phyloP scores from a whole-genome alignment of 225 moss, liverwort and hornwort genomes.

The Pseudoscleropodium purum region DNA sequence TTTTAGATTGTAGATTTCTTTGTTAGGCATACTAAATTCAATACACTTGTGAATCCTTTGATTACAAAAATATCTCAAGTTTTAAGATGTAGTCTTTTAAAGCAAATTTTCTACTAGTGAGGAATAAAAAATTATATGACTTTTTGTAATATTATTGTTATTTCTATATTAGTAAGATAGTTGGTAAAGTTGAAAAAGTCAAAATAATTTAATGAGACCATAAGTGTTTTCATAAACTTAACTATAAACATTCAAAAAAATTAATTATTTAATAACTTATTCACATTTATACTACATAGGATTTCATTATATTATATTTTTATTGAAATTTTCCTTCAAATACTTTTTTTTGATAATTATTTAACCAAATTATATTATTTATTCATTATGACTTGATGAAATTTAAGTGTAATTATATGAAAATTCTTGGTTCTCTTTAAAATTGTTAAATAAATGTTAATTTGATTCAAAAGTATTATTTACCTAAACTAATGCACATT shows the following conservation, averaged over 20 bases:
- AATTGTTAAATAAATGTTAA: neutral
- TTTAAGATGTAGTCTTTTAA: neutral
- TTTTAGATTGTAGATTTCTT: no score
- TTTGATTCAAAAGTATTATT: neutral
- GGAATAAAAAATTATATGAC: accelerated
- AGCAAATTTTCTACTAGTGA: neutral
- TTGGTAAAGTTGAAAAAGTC: neutral
- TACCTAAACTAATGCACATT: neutral
- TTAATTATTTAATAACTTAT: neutral
- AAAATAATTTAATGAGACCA: neutral
- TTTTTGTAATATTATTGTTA: neutral
- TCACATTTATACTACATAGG: neutral
- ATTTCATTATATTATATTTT: neutral
- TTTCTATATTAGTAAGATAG: neutral
- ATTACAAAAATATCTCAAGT: neutral
- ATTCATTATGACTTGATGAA: neutral
- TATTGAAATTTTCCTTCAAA: neutral
- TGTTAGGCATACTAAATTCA: neutral
- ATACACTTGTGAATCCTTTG: neutral
- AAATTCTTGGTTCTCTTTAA: neutral
- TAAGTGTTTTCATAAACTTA: neutral
- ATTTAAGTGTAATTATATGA: neutral
- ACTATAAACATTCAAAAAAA: neutral
- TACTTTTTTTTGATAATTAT: no score
- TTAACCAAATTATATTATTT: neutral